Conservation (phyloP, 1,284 basidiomycete genomes). For the Cutaneotrichosporon dermatis region DNA sequence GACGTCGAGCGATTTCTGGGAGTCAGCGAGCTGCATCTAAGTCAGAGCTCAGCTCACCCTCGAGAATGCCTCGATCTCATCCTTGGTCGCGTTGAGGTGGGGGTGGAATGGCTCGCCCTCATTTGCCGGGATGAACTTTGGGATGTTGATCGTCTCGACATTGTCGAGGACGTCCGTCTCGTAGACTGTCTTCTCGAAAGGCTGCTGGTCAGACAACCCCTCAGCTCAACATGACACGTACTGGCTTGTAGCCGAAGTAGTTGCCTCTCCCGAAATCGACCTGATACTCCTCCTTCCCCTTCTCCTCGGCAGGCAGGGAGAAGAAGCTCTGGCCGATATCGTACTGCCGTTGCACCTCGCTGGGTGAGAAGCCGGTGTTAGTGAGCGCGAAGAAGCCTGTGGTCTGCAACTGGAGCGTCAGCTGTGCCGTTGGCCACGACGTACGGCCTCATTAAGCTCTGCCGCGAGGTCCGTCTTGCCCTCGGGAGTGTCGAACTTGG, state of each 20-base stretch:
- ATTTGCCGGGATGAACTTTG: conserved; percentile 30
- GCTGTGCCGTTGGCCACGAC: background rate
- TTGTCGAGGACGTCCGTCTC: conserved; percentile 35
- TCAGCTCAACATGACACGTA: conserved; percentile 3
- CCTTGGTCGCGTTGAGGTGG: conserved; percentile 16
- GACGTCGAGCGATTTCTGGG: conserved; percentile 9
- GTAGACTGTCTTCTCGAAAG: conserved; percentile 27
- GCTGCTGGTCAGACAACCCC: background rate
- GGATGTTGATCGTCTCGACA: conserved; percentile 32
- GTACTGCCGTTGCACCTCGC: conserved; percentile 35
- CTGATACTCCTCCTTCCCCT: conserved; percentile 15
- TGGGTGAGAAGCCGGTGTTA: conserved; percentile 27
- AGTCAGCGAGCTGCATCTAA: no score
- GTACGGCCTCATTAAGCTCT: conserved; percentile 8
- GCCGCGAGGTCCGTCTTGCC: conserved; percentile 53
- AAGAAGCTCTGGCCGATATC: conserved; percentile 35
- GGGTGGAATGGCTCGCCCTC: conserved; percentile 25
- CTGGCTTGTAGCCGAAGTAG: conserved; percentile 31
- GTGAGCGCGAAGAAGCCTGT: conserved; percentile 33
- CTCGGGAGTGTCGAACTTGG: conserved; percentile 52
- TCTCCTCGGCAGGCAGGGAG: conserved; percentile 20
- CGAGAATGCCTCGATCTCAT: conserved; percentile 12
- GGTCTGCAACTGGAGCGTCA: conserved; percentile 8
- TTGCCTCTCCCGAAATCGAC: conserved; percentile 27
- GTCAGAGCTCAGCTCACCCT: background rate